A percentile compares a stretch with the other conserved stretches of the same genome.
These are phyloP conservation scores for Colletotrichum sp. DNA, from an alignment of 2,329 filamentous ascomycete genomes.

Conservation along the genomic window DNA sequence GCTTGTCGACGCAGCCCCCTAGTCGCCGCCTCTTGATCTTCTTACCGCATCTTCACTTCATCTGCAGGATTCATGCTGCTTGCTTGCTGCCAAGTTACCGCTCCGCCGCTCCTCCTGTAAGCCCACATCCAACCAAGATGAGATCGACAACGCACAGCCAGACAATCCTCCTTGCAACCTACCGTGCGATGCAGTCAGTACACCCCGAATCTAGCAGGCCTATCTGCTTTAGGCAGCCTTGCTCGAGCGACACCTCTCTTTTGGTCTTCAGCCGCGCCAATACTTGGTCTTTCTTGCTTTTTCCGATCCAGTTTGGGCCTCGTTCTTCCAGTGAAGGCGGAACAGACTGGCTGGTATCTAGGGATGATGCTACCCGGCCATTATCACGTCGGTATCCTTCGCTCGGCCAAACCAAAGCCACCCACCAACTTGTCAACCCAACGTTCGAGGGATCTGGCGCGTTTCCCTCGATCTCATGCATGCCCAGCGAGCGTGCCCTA, in stretches of 20 bases:
- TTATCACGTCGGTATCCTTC: background rate
- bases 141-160: conserved; percentile 16
- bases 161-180: background rate
- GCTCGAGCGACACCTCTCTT: background rate
- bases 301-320: background rate
- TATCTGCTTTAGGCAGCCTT: background rate
- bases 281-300: background rate
- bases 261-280: background rate
- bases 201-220: background rate
- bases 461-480: conserved; percentile 17
- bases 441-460: background rate
- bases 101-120: background rate
- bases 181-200: background rate
- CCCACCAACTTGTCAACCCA: background rate
- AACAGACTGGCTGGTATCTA: background rate
- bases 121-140: conserved; percentile 7
- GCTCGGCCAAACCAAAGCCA: background rate
- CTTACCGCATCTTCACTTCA: conserved; percentile 19
- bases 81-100: conserved; percentile 2
- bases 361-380: background rate
- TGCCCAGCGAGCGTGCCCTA: background rate
- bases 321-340: background rate
- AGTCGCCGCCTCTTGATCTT: conserved; percentile 14
- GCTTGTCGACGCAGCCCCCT: background rate
- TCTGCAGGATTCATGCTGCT: conserved; percentile 15